These are phyloP conservation scores for Pseudohalonectria lignicola DNA, from an alignment of 2,329 filamentous ascomycete genomes.

Conservation along the genomic window DNA sequence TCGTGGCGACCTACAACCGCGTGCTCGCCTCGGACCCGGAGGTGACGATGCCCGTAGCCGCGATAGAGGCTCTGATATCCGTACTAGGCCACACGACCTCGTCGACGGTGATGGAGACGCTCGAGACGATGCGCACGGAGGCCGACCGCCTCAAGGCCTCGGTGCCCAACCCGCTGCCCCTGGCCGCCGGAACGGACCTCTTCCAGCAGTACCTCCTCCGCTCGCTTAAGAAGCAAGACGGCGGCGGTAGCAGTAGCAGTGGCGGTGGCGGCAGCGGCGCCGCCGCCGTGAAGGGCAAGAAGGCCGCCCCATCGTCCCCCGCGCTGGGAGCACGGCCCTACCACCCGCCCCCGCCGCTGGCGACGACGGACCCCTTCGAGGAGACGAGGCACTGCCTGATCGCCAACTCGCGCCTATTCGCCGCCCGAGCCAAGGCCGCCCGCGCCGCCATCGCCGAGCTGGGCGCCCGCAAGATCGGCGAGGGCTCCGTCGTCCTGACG, in stretches of 20 bases:
- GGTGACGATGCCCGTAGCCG: constrained; percentile 86
- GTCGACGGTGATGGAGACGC: constrained; percentile 86
- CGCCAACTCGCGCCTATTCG: constrained; percentile 78
- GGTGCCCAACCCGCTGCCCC: constrained; percentile 79
- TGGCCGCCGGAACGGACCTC: constrained; percentile 87
- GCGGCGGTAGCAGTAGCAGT: neutral
- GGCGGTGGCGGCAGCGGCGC: constrained; percentile 9
- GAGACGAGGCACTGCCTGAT: constrained; percentile 74
- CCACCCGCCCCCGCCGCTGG: no score
- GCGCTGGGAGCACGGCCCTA: no score
- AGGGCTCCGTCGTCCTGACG: constrained; percentile 76
- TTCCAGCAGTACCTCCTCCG: constrained; percentile 90
- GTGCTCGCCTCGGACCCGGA: constrained; percentile 59
- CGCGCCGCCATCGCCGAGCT: constrained; percentile 72
- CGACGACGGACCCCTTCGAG: constrained; percentile 54
- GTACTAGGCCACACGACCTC: constrained; percentile 71
- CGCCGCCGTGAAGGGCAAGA: constrained; percentile 13
- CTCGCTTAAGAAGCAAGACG: constrained; percentile 45
- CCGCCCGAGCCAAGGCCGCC: constrained; percentile 73
- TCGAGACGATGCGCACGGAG: constrained; percentile 70
- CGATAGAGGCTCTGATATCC: constrained; percentile 54
- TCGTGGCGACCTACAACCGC: constrained; percentile 42
- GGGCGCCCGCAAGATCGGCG: constrained; percentile 66
- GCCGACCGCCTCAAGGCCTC: constrained; percentile 66
- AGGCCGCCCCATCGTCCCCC: constrained; percentile 6